Conservation (phyloP, 768 basidiomycete genomes). For the Suillus bovinus region DNA sequence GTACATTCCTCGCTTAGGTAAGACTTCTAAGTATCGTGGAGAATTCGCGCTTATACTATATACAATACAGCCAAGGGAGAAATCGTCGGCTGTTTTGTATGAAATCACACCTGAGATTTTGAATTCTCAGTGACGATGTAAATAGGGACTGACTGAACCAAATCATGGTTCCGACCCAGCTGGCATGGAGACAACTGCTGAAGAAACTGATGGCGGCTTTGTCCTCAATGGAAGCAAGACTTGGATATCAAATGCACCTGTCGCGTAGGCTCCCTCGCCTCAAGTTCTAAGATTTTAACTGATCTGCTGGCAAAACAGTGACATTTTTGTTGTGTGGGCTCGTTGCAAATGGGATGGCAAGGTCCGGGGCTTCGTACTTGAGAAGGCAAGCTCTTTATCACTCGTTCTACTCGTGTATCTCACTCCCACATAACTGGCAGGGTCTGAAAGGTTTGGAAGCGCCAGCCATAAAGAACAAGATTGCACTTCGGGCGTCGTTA, state of each 20-base stretch:
- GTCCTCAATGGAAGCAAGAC: conserved; percentile 91
- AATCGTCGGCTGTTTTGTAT: conserved; percentile 88
- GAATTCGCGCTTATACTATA: conserved; percentile 14
- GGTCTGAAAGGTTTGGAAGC: conserved; percentile 80
- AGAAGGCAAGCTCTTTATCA: conserved; percentile 58
- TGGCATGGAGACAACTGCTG: conserved; percentile 95
- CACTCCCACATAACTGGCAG: conserved; percentile 38
- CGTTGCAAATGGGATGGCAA: conserved; percentile 92
- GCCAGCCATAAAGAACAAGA: conserved; percentile 89
- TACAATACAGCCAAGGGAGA: conserved; percentile 69
- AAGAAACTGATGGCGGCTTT: conserved; percentile 83
- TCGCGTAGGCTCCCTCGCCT: conserved; percentile 58
- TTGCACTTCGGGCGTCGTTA: conserved; percentile 82
- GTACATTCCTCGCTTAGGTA: conserved; percentile 83
- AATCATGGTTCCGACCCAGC: conserved; percentile 97
- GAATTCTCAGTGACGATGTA: conserved; percentile 7
- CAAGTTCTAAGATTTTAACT: conserved; percentile 10
- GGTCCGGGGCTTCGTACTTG: conserved; percentile 86
- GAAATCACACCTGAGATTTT: conserved; percentile 30
- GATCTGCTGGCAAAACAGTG: conserved; percentile 43
- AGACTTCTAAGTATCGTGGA: conserved; percentile 13
- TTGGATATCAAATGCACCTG: conserved; percentile 95
- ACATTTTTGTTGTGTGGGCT: conserved; percentile 93
- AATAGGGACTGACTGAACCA: conserved; percentile 90
- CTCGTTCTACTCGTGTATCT: background rate